A percentile compares a stretch with the other conserved stretches of the same genome.
Conservation (phyloP, 176 grass and related monocot species). For the Pharus latifolius region DNA sequence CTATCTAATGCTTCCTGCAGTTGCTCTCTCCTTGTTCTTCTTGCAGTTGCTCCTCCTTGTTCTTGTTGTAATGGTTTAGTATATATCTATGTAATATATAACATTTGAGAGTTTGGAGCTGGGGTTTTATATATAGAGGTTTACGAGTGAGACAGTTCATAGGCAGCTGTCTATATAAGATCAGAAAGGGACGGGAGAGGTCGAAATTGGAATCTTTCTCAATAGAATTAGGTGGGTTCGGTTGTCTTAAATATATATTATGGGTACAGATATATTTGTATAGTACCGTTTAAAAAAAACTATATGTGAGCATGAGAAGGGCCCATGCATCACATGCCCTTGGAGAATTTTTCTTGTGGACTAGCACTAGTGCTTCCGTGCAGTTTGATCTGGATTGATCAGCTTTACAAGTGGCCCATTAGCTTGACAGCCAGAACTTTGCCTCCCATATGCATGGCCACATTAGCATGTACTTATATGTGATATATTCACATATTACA, state of each 20-base stretch:
- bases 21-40: background rate
- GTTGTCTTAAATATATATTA: constrained; percentile 30
- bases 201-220: constrained; percentile 31
- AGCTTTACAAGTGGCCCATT: constrained; percentile 13
- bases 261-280: background rate
- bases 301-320: constrained; percentile 9
- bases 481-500: too few relatives aligned
- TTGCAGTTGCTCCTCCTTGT: background rate
- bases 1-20: background rate
- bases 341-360: constrained; percentile 13
- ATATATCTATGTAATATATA: background rate
- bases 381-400: constrained; percentile 25
- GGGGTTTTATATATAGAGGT: constrained; percentile 35
- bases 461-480: too few relatives aligned
- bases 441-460: background rate
- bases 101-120: constrained; percentile 12
- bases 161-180: constrained; percentile 25
- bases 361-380: constrained; percentile 3
- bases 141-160: constrained; percentile 57
- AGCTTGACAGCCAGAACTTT: background rate
- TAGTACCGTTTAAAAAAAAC: background rate
- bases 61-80: background rate
- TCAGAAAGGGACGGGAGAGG: constrained; percentile 19
- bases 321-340: constrained; percentile 29
- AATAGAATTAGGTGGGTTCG: constrained; percentile 33